Evolutionary conservation across 371 early-diverging fungal species (phyloP).

Genomic region (Syncephalastrum contaminatum): DNA sequence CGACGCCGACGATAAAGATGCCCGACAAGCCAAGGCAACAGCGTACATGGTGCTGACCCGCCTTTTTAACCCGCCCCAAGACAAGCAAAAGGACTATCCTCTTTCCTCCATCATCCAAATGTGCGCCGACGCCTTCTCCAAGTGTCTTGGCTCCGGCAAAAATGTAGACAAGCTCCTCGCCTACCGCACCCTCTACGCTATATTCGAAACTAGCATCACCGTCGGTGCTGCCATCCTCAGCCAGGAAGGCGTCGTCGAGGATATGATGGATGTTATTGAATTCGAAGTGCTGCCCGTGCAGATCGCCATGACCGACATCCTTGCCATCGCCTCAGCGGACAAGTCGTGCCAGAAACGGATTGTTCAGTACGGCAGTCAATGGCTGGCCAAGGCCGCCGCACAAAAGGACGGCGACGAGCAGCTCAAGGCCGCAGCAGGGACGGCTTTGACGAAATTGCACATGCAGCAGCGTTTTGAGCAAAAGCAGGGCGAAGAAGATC

Average conservation of each 20-base stretch:
- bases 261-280: constrained; percentile 72
- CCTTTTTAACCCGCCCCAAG: constrained; percentile 30
- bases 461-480: constrained; percentile 31
- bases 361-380: constrained; percentile 50
- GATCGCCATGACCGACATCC: constrained; percentile 56
- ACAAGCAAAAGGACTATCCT: constrained; percentile 26
- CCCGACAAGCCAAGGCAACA: constrained; percentile 28
- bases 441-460: constrained; percentile 65
- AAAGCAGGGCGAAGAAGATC: constrained; percentile 10
- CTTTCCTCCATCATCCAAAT: constrained; percentile 35
- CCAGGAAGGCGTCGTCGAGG: constrained; percentile 62
- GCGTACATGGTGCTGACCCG: constrained; percentile 42
- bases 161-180: constrained; percentile 42
- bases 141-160: constrained; percentile 42
- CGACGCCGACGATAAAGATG: constrained; percentile 2
- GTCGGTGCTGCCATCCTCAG: constrained; percentile 64
- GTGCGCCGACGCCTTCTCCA: constrained; percentile 38
- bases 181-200: constrained; percentile 57
- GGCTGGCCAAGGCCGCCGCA: constrained; percentile 53
- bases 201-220: constrained; percentile 64
- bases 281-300: constrained; percentile 65
- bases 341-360: constrained; percentile 60
- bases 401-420: constrained; percentile 40
- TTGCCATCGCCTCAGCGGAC: constrained; percentile 69
- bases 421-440: constrained; percentile 60